phyloP scores from a whole-genome alignment of 164 flowering plant genomes.

The Vitis rupestris region DNA sequence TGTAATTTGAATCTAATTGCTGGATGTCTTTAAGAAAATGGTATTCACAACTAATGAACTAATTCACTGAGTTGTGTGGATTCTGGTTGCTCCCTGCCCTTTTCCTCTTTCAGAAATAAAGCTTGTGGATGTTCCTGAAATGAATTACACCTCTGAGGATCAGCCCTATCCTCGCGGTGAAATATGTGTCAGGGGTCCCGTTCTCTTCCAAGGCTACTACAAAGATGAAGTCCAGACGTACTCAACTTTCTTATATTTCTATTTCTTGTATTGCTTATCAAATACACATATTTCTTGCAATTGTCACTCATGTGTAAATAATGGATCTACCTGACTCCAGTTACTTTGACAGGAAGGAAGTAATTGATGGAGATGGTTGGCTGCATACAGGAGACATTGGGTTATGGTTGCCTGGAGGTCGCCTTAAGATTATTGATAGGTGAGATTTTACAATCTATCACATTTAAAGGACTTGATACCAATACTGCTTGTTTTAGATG shows the following conservation, averaged over 20 bases:
- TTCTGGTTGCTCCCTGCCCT: background rate
- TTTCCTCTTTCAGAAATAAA: conserved; percentile 68
- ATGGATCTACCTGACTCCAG: conserved; percentile 1
- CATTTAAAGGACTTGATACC: background rate
- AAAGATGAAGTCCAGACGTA: conserved; percentile 97
- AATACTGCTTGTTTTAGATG: background rate
- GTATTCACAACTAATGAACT: too few relatives aligned
- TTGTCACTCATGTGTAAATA: background rate
- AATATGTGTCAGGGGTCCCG: conserved; percentile 92
- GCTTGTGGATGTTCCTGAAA: conserved; percentile 94
- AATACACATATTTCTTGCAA: too few relatives aligned
- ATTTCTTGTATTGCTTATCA: background rate
- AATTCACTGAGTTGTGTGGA: too few relatives aligned
- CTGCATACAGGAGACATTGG: conserved; percentile 97
- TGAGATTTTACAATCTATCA: conserved; percentile 12
- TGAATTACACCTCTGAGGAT: conserved; percentile 95
- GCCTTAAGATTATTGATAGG: conserved; percentile 96
- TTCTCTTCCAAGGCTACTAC: conserved; percentile 79
- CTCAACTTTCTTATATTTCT: conserved; percentile 1
- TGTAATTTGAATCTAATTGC: too few relatives aligned
- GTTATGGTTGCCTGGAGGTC: conserved; percentile 74
- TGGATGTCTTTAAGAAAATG: too few relatives aligned
- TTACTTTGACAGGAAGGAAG: conserved; percentile 68
- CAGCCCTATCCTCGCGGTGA: conserved; percentile 93
- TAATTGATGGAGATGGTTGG: conserved; percentile 87